Base-by-base conservation (phyloP, 2,329 filamentous ascomycete species). In the Fusarium chlamydosporum region DNA sequence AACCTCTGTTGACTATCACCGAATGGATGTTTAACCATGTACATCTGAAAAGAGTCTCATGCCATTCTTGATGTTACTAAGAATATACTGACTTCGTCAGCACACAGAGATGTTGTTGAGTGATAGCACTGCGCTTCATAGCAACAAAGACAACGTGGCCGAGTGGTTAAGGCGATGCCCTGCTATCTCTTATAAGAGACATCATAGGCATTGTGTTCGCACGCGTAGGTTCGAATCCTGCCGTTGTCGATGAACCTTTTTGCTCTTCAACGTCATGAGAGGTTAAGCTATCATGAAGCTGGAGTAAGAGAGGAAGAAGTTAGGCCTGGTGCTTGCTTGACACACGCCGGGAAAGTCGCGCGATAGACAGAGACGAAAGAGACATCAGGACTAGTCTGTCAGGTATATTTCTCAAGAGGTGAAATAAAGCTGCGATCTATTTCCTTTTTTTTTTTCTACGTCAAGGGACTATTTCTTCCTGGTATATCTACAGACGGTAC, bases 151-250 rank as follows among this genome's bases (percentile, higher is more conserved):
- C 65, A 68, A 50, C 31, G 34, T 65, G 61, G 37, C 61, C 27
- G 46, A 60, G 35, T 65, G 61, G 55, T 65, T 48, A 53, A 65
- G n/a, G 53, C 60, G 60, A 65, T 65, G 61, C 60, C 37, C 60
- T 65, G 53, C 60, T 64, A 65, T 65, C 53, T 54, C 27, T 23
- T 34, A 13, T 9, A n/a, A n/a, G 23, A 53, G 60, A 65, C 40
- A 46, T 42, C 16, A 26, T 34, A 65, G 60, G 35, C 29, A 47
- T 59, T 64, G 52, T 65, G 31, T 37, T 52, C 61, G 54, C 40
- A 65, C 51, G 57, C 57, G 59, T 64, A 64, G 59, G 59, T 60
- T 60, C 59, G 61, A 64, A 50, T 40, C 61, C 59, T 64, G 43
- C 38, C 34, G 54, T 23, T 64, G 61, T 41, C 61, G 57, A n/a